Conservation (phyloP, 345 rosid genomes). For the Populus euphratica region DNA sequence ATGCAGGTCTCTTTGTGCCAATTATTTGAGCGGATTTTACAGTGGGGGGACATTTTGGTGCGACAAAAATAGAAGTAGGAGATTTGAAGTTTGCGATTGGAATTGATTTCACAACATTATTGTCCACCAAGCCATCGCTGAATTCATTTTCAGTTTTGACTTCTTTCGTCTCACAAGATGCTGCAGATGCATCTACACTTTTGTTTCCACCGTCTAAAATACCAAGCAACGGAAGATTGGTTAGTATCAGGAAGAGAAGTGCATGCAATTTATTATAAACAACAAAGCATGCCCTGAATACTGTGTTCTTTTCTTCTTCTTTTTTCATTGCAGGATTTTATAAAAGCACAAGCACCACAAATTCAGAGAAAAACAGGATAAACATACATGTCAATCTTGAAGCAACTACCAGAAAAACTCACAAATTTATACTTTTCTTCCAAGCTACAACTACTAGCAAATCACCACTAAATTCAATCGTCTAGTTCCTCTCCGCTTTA, state of each 20-base stretch:
- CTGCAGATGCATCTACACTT: constrained; percentile 13
- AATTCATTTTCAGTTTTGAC: constrained; percentile 38
- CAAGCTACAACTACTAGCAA: constrained; percentile 7
- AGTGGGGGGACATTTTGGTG: constrained; percentile 29
- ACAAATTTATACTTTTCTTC: background rate
- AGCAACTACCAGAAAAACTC: background rate
- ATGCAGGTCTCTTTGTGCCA: constrained; percentile 63
- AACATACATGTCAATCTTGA: background rate
- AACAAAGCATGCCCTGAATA: background rate
- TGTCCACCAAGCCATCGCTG: constrained; percentile 29
- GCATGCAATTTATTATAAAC: background rate
- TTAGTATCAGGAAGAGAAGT: constrained; percentile 10
- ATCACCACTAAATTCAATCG: background rate
- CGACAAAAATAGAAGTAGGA: constrained; percentile 21
- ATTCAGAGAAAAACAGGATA: background rate
- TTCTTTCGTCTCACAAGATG: constrained; percentile 22
- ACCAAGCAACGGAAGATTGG: constrained; percentile 1
- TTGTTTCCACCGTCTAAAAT: constrained; percentile 34
- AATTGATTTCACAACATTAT: constrained; percentile 32
- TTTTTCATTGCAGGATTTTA: background rate
- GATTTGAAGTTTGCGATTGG: constrained; percentile 35
- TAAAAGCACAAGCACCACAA: background rate
- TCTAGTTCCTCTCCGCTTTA: background rate
- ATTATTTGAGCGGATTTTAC: constrained; percentile 37
- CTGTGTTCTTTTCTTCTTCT: background rate